phyloP scores from a whole-genome alignment of 2,329 filamentous ascomycete species.

The Calonectria crousiana region DNA sequence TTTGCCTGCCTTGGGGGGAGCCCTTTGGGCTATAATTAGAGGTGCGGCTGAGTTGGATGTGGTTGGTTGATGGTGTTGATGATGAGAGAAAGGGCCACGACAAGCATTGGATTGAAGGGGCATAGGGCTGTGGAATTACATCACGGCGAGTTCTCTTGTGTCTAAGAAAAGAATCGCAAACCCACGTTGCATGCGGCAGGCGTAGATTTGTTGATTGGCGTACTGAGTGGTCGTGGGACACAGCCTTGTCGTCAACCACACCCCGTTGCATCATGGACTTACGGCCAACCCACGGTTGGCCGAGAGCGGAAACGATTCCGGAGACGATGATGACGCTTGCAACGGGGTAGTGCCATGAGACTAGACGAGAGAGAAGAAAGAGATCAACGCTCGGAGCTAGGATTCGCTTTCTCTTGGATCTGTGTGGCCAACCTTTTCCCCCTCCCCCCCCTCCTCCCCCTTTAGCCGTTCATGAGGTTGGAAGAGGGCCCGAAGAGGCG shows the following conservation, averaged over 20 bases:
- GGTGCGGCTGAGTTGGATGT: neutral
- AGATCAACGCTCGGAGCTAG: neutral
- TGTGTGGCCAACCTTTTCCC: neutral
- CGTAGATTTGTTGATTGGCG: neutral
- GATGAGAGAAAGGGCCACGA: neutral
- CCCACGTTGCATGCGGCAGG: neutral
- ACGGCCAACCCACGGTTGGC: neutral
- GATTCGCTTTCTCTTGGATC: neutral
- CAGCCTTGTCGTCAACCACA: neutral
- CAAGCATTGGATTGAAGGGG: neutral
- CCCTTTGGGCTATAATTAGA: neutral
- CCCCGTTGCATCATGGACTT: neutral
- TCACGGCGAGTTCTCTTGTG: neutral
- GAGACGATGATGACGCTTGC: neutral
- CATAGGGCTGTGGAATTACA: neutral
- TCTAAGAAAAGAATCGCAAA: neutral
- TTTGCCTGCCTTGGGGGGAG: neutral
- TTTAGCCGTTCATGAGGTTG: neutral
- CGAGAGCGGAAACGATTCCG: conserved; percentile 15
- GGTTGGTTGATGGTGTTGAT: conserved; percentile 6
- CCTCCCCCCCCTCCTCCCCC: neutral
- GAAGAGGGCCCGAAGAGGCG: neutral
- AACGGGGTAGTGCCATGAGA: neutral
- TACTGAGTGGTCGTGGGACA: neutral
- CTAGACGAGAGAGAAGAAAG: neutral